A percentile compares a stretch with the other conserved stretches of the same genome.
phyloP scores from a whole-genome alignment of 371 early-diverging fungal species.

The Apophysomyces ossiformis region DNA sequence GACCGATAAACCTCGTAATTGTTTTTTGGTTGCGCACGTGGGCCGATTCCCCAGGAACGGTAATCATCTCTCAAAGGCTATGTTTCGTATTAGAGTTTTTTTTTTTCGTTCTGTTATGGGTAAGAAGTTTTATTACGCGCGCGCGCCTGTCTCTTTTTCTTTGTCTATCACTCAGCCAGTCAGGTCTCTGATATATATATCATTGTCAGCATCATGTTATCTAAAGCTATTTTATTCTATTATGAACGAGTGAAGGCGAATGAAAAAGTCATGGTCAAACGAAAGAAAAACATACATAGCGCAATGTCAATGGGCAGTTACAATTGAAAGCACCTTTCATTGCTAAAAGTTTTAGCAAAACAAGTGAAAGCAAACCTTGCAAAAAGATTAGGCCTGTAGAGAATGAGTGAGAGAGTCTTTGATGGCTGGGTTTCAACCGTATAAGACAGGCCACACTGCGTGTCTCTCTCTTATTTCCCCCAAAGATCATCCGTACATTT shows the following conservation, averaged over 20 bases:
- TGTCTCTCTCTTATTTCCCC: no score
- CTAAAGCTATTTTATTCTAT: neutral
- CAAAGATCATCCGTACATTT: no score
- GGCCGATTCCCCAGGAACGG: slow-evolving; percentile 8
- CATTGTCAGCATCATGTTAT: slow-evolving; percentile 6
- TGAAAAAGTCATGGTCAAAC: neutral
- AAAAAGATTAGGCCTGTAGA: no score
- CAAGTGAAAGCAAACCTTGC: neutral
- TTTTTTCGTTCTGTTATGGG: neutral
- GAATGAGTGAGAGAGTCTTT: neutral
- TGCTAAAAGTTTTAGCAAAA: neutral
- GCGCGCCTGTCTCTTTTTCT: no score
- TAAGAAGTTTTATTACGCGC: neutral
- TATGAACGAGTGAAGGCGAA: neutral
- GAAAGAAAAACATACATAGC: neutral
- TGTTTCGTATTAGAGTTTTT: slow-evolving; percentile 1
- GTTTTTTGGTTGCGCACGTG: slow-evolving; percentile 6
- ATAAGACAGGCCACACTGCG: slow-evolving; percentile 2
- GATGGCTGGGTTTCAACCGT: slow-evolving; percentile 9
- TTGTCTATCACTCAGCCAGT: no score
- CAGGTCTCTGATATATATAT: neutral
- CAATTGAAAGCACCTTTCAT: slow-evolving; percentile 4
- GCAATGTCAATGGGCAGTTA: slow-evolving; percentile 7
- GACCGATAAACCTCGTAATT: slow-evolving; percentile 2
- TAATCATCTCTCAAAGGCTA: neutral